A percentile compares a stretch with the other conserved stretches of the same genome.
Conservation (phyloP, 257 asterid species). For the Thymus quinquecostatus region DNA sequence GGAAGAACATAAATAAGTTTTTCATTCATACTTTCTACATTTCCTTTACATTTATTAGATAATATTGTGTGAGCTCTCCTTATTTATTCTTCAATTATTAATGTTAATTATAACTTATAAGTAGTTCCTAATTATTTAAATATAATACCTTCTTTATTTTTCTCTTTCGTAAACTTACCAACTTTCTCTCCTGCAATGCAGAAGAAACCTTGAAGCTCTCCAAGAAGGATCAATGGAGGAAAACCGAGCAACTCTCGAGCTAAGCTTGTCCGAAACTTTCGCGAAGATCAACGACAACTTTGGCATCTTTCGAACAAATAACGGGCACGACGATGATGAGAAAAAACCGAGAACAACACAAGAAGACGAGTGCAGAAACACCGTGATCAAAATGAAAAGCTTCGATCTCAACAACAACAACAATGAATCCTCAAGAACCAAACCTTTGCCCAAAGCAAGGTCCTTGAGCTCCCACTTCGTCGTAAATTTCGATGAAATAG, state of each 20-base stretch:
- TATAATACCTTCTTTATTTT: too few relatives aligned
- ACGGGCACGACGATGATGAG: too few relatives aligned
- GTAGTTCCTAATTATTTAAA: too few relatives aligned
- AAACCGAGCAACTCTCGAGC: background rate
- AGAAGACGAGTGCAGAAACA: slow-evolving; percentile 19
- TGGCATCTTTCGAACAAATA: background rate
- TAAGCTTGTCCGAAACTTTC: slow-evolving; percentile 19
- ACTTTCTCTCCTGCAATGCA: slow-evolving; percentile 15
- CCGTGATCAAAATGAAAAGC: slow-evolving; percentile 37
- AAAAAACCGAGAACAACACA: background rate
- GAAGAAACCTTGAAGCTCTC: slow-evolving; percentile 18
- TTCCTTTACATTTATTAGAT: too few relatives aligned
- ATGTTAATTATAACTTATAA: too few relatives aligned
- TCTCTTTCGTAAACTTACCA: background rate
- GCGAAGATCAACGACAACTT: slow-evolving; percentile 4
- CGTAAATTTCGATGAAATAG: slow-evolving; percentile 33
- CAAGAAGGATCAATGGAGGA: slow-evolving; percentile 12
- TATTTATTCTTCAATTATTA: too few relatives aligned
- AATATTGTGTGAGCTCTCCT: too few relatives aligned
- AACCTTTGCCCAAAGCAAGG: slow-evolving; percentile 28
- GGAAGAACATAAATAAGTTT: too few relatives aligned
- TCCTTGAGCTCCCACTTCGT: slow-evolving; percentile 41
- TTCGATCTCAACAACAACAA: slow-evolving; percentile 27
- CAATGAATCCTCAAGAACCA: slow-evolving; percentile 29
- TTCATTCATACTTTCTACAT: too few relatives aligned